phyloP scores from a whole-genome alignment of 2,329 filamentous ascomycete species.

The Phialophora expanda region DNA sequence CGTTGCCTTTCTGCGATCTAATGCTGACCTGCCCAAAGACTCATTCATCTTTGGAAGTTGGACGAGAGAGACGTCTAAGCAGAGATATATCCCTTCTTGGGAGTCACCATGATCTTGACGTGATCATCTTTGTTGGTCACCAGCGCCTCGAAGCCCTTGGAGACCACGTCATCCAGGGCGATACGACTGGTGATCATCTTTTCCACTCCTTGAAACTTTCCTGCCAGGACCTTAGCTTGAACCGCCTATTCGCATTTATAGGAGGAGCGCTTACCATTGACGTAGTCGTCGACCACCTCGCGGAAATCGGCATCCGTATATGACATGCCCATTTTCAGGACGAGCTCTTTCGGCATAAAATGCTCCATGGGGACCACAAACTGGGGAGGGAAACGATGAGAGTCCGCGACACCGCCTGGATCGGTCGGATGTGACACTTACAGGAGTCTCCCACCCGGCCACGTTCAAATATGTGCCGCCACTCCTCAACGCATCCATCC shows the following conservation, averaged over 20 bases:
- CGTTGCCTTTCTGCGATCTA: too few relatives aligned
- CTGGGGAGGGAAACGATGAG: slow-evolving; percentile 37
- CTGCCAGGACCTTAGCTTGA: slow-evolving; percentile 25
- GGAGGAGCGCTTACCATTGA: slow-evolving; percentile 40
- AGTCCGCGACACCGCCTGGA: not conserved
- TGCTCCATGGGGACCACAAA: slow-evolving; percentile 1
- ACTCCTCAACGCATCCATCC: slow-evolving; percentile 42
- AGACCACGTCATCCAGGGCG: slow-evolving; percentile 59
- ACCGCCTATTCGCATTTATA: not conserved
- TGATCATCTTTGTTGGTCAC: slow-evolving; percentile 65
- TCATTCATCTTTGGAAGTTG: too few relatives aligned
- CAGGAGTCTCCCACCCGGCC: slow-evolving; percentile 43
- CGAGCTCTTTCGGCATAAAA: slow-evolving; percentile 12
- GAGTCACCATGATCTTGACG: slow-evolving; percentile 63
- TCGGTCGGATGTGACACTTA: slow-evolving; percentile 28
- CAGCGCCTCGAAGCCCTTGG: slow-evolving; percentile 62
- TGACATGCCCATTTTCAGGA: slow-evolving; percentile 41
- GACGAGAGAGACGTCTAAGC: not conserved
- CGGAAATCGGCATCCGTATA: slow-evolving; percentile 44
- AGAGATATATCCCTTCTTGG: slow-evolving; percentile 12
- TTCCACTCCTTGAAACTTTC: slow-evolving; percentile 42
- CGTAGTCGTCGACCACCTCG: slow-evolving; percentile 43
- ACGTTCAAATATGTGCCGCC: slow-evolving; percentile 44
- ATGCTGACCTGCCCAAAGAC: too few relatives aligned
- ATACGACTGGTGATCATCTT: slow-evolving; percentile 66